phyloP scores from a whole-genome alignment of 192 early-diverging fungal genomes.

The Martensiomyces pterosporus region DNA sequence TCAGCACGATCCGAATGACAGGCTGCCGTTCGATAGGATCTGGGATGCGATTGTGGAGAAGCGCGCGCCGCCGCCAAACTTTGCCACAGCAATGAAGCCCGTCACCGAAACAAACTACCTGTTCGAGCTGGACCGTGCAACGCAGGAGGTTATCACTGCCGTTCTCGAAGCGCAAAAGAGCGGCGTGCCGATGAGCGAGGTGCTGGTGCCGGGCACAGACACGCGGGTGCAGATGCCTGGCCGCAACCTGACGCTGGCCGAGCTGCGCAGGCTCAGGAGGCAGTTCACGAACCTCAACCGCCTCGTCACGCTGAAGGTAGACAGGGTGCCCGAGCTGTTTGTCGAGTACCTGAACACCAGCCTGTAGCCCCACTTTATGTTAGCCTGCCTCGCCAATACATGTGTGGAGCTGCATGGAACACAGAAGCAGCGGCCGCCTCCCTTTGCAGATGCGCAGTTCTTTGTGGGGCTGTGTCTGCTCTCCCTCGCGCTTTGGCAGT shows the following conservation, averaged over 20 bases:
- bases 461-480: too few relatives aligned
- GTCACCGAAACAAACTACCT: conserved; percentile 87
- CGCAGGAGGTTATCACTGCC: conserved; percentile 72
- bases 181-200: conserved; percentile 50
- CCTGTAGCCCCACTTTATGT: conserved; percentile 28
- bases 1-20: conserved; percentile 56
- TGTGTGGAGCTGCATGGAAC: too few relatives aligned
- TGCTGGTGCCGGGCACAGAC: conserved; percentile 56
- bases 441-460: too few relatives aligned
- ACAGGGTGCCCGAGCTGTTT: conserved; percentile 76
- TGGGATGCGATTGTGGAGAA: conserved; percentile 72
- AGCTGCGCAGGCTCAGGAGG: conserved; percentile 72
- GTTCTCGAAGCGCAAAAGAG: conserved; percentile 76
- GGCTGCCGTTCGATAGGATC: conserved; percentile 62
- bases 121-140: conserved; percentile 81
- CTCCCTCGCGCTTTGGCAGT: too few relatives aligned
- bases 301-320: conserved; percentile 69
- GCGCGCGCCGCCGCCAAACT: conserved; percentile 73
- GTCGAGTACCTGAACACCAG: conserved; percentile 91
- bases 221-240: conserved; percentile 59
- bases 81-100: conserved; percentile 88
- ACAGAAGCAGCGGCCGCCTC: too few relatives aligned
- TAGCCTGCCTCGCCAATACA: background rate
- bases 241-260: conserved; percentile 68
- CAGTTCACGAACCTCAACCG: conserved; percentile 91